Evolutionary conservation across 2,329 filamentous ascomycete genomes (phyloP), one percentile per base, ranked within the genome.

Genomic region (Trichoderma harzianum): DNA sequence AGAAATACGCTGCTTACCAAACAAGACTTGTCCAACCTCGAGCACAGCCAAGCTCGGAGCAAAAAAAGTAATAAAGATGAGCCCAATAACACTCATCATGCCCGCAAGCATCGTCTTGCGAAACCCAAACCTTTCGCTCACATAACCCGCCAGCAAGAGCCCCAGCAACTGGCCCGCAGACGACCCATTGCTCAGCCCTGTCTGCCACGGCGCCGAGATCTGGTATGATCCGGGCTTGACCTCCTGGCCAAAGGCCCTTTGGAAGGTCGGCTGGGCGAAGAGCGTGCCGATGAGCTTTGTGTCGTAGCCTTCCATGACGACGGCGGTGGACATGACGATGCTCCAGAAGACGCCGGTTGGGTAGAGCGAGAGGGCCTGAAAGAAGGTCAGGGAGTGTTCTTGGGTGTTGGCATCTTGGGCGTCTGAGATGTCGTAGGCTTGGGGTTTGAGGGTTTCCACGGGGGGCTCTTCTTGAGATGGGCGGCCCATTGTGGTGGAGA

Each of bases 131-230:
- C 79, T 77, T 28, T 86, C 81, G 8, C 84, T 68, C 32, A 47
- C 14, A 16, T 28, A 21, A 12, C 65, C 65, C 12, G 53, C 53
- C 24, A 68, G 2, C 21, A 68, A 21, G 3, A 85, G 79, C 0
- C 86, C 86, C 2, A 88, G 63, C 24, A 89, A 84, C 18, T 82
- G 80, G 6, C 86, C 86, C 8, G 84, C 81, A n/a, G 80, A 77
- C 0, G 82, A 79, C 1, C 81, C 85, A 26, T 85, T 84, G 26
- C 79, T 78, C 1, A 89, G 76, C 0, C 81, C 85, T 2, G 85
- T 81, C 75, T 88, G 85, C 87, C 87, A 89, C 1, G 82, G 74
- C 0, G 84, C 82, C 0, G 83, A 79, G 32, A 89, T 78, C 72
- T 86, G 78, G 64, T 79, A 79, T 30, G 47, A 60, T 6, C 53